Evolutionary conservation across 2,329 filamentous ascomycete genomes (phyloP).

Genomic region (Stemphylium vesicarium): DNA sequence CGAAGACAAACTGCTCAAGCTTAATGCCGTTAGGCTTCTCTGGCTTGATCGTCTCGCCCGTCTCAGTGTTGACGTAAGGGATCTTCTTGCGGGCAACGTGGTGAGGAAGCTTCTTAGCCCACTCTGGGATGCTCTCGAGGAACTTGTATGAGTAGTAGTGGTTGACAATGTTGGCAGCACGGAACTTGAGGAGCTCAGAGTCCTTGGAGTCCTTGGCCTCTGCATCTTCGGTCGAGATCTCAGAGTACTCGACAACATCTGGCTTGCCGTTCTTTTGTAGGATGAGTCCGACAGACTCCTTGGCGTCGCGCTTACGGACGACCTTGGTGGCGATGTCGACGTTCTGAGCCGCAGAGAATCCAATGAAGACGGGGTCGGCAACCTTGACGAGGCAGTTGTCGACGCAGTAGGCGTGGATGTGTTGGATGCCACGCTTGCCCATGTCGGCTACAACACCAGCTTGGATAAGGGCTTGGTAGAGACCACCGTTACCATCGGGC

Average conservation of each 20-base stretch:
- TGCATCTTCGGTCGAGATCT: conserved; percentile 88
- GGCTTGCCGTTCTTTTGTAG: conserved; percentile 94
- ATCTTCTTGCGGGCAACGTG: conserved; percentile 99
- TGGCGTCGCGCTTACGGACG: conserved; percentile 96
- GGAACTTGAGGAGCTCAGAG: conserved; percentile 85
- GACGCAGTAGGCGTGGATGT: conserved; percentile 97
- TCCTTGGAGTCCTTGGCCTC: conserved; percentile 87
- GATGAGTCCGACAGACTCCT: conserved; percentile 94
- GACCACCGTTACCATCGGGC: conserved; percentile 94
- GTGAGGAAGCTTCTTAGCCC: conserved; percentile 86
- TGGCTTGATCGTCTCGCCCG: conserved; percentile 83
- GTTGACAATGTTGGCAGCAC: conserved; percentile 98
- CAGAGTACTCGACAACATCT: conserved; percentile 97
- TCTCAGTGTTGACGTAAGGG: conserved; percentile 77
- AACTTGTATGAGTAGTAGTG: conserved; percentile 98
- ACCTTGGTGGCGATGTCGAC: conserved; percentile 99
- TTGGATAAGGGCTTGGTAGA: conserved; percentile 88
- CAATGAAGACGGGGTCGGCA: conserved; percentile 94
- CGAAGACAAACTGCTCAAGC: conserved; percentile 98
- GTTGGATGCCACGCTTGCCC: conserved; percentile 85
- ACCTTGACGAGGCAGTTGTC: conserved; percentile 99
- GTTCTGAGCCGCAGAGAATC: conserved; percentile 84
- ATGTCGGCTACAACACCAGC: conserved; percentile 86
- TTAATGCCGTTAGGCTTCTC: conserved; percentile 98
- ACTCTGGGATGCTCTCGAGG: conserved; percentile 86